phyloP scores from a whole-genome alignment of 2,329 filamentous ascomycete species.

The Hymenoscyphus infarciens region DNA sequence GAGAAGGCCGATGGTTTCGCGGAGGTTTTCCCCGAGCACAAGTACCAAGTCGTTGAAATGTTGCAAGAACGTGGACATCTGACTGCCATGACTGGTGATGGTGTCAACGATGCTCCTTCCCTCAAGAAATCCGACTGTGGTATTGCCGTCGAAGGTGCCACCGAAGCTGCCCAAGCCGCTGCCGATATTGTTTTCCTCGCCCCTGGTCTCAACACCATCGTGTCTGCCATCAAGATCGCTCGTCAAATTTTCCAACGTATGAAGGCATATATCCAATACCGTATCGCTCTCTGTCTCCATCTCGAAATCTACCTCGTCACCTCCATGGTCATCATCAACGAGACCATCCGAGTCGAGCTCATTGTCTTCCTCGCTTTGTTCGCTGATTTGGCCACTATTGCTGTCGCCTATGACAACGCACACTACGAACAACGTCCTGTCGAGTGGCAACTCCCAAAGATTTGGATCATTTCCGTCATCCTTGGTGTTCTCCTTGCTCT shows the following conservation, averaged over 20 bases:
- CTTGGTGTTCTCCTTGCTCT: slow-evolving; percentile 65
- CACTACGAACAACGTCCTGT: slow-evolving; percentile 72
- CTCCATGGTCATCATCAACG: slow-evolving; percentile 77
- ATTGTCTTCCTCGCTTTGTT: slow-evolving; percentile 79
- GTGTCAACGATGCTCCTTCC: slow-evolving; percentile 90
- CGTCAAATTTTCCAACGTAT: slow-evolving; percentile 96
- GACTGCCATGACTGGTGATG: slow-evolving; percentile 94
- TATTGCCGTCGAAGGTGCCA: slow-evolving; percentile 90
- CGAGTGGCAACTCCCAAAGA: slow-evolving; percentile 79
- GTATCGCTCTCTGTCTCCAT: slow-evolving; percentile 88
- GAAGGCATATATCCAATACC: slow-evolving; percentile 95
- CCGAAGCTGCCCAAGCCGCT: slow-evolving; percentile 84
- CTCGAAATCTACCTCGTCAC: slow-evolving; percentile 78
- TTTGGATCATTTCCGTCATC: slow-evolving; percentile 71
- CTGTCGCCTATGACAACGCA: slow-evolving; percentile 75
- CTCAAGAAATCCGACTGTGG: slow-evolving; percentile 93
- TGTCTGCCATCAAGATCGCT: slow-evolving; percentile 87
- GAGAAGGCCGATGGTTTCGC: slow-evolving; percentile 92
- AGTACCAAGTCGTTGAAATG: slow-evolving; percentile 92
- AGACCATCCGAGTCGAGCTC: slow-evolving; percentile 68
- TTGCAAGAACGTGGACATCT: slow-evolving; percentile 90
- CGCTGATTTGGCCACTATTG: slow-evolving; percentile 75
- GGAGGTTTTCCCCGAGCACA: slow-evolving; percentile 92
- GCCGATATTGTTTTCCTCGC: slow-evolving; percentile 94
- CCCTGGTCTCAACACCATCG: slow-evolving; percentile 85